A percentile compares a stretch with the other conserved stretches of the same genome.
Conservation (phyloP, 805 yeast genomes). For the Suhomyces canberraensis region DNA sequence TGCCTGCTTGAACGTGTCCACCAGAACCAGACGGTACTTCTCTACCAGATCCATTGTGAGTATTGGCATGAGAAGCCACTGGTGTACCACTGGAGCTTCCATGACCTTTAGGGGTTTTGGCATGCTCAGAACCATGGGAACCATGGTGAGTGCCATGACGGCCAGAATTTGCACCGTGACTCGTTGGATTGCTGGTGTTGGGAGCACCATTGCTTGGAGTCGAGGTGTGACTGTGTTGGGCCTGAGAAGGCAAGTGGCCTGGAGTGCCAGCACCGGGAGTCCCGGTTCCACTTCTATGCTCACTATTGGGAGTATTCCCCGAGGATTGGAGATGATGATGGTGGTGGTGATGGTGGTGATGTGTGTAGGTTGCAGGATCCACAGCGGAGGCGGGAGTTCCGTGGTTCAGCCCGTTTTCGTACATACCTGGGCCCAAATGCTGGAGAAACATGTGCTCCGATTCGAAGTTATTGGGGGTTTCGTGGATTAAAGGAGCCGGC, state of each 20-base stretch:
- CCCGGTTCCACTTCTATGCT: background rate
- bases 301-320: background rate
- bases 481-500: background rate
- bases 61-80: too few species aligned
- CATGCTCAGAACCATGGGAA: too few species aligned
- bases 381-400: background rate
- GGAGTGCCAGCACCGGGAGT: constrained; percentile 3
- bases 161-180: too few species aligned
- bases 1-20: too few species aligned
- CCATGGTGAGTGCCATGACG: too few species aligned
- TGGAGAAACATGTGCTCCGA: constrained; percentile 25
- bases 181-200: background rate
- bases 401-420: constrained; percentile 10
- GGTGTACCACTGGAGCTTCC: too few species aligned
- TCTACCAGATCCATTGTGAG: too few species aligned
- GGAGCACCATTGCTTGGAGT: background rate
- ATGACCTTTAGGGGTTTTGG: too few species aligned
- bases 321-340: background rate
- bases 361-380: constrained; percentile 5
- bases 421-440: constrained; percentile 28
- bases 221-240: too few species aligned
- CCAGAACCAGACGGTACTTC: too few species aligned
- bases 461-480: constrained; percentile 16
- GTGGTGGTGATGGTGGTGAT: constrained; percentile 9
- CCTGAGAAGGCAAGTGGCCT: too few species aligned